Percentiles rank a stretch among this genome's conserved stretches.
phyloP scores from a whole-genome alignment of 129 eudicot genomes.

The Scalesia atractyloides region DNA sequence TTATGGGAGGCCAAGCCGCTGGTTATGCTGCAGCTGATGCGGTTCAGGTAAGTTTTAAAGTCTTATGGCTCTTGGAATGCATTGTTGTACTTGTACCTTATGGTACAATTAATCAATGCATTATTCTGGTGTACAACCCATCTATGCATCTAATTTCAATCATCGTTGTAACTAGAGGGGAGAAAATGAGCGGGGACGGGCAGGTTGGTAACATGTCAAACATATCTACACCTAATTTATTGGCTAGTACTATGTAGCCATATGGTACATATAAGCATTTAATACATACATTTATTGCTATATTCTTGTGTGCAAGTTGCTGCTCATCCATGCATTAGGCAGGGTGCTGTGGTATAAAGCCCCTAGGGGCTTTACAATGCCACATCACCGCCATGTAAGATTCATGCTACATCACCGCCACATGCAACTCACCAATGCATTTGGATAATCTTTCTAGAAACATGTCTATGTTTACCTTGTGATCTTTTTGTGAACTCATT shows the following conservation, averaged over 20 bases:
- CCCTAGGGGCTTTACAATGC: too few species aligned
- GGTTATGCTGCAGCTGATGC: conserved; percentile 99
- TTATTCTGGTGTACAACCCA: background rate
- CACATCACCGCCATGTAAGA: too few species aligned
- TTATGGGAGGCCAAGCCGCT: conserved; percentile 98
- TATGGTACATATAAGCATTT: background rate
- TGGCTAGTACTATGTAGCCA: background rate
- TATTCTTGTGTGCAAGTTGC: background rate
- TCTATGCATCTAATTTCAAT: conserved; percentile 12
- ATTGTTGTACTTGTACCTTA: conserved; percentile 19
- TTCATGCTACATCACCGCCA: too few species aligned
- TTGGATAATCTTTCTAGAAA: conserved; percentile 2
- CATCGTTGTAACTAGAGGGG: background rate
- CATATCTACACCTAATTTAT: background rate
- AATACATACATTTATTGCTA: background rate
- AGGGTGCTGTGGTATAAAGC: too few species aligned
- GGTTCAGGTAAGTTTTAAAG: conserved; percentile 59
- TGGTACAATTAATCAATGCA: background rate
- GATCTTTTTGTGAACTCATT: conserved; percentile 22
- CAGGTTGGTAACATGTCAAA: background rate
- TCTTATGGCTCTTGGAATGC: conserved; percentile 9
- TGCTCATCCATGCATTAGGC: background rate
- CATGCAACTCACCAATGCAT: conserved; percentile 13
- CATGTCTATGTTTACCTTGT: conserved; percentile 19
- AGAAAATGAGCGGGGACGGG: background rate